Evolutionary conservation across 441 rosid species (phyloP), one percentile per base, ranked within the genome.

Genomic region (Arabidopsis hybrid): DNA sequence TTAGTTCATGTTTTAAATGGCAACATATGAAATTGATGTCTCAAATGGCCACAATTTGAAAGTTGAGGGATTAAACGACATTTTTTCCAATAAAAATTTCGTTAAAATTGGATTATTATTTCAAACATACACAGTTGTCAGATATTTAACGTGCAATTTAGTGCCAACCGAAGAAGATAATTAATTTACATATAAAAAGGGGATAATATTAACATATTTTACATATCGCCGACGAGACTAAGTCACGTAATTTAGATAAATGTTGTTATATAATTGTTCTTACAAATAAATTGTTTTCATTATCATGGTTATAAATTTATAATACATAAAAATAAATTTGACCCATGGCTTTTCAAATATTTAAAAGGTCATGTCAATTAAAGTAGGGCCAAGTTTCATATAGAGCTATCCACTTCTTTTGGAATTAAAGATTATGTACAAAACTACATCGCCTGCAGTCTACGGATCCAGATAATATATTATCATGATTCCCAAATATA

Each of bases 321-420:
- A 21, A 6, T 18, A 52, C 45, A 58, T 16, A 6, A 47, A 38
- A 21, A 21, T 21, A 21, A 2, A 2, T 0, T 1, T 55, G 43
- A 3, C 53, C 12, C 43, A 16, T 74, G 78, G 39, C 78, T 74
- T 74, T 74, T 74, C 73, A 31, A 40, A 50, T 49, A 32, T 40
- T 10, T 40, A 42, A 64, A 73, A 50, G 78, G 78, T 58, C 73
- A 59, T 67, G 9, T 59, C 45, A 39, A 14, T 17, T 49, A 31
- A 13, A 17, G 59, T 32, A 50, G 62, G 60, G 72, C 11, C 78
- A 56, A 60, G 6, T 67, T 56, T 31, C 39, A 59, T 8, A 21
- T n/a, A 64, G 10, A 64, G 10, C 18, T 14, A 43, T 53, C 14
- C 31, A 34, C 8, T 51, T 51, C 21, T 55, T 65, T 74, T 66